Base-by-base conservation (phyloP, 805 yeast genomes). In the Starmerella powellii region DNA sequence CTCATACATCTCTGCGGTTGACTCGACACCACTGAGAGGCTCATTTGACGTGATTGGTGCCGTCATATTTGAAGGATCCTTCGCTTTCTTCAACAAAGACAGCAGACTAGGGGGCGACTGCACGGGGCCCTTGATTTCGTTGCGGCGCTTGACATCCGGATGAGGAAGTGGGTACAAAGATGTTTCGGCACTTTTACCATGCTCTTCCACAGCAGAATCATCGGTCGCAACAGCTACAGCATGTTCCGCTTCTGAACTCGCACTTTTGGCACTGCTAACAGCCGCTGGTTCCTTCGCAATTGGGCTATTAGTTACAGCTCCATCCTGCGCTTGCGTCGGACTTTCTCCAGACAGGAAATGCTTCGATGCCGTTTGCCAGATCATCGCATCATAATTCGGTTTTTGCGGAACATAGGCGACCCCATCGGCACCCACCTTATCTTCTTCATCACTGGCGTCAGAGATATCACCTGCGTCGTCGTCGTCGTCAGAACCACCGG, bases 11-110 rank as follows among this genome's bases (percentile, higher is more conserved):
- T 91, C 98, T 0, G 91, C 69, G 52, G 78, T 74, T 48, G 77
- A 73, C 59, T 91, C 95, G 42, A 88, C 66, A 23, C 82, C 74
- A 0, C 93, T 74, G 18, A 88, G 58, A 0, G 98, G 98, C 61
- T 91, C 98, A 63, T 91, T 91, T 41, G 86, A 73, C 1, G 91
- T 78, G 6, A 91, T 94, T 1, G 98, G 98, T 87, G 88, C 86
- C 0, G 95, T 78, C 12, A 61, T 48, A 10, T 39, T 39, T 0
- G 86, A 70, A 44, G 91, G 59, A 60, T 88, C 97, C 56, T 87
- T 88, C 52, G 85, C 86, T 59, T 87, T 87, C 44, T 95, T 71
- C 38, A 91, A 68, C 53, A 86, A 74, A 1, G 84, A 72, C 42
- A 88, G 64, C 28, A 88, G 61, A 48, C 91, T 80, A 10, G 95